phyloP scores from a whole-genome alignment of 1,139 yeast genomes.

The Geotrichum australiense region DNA sequence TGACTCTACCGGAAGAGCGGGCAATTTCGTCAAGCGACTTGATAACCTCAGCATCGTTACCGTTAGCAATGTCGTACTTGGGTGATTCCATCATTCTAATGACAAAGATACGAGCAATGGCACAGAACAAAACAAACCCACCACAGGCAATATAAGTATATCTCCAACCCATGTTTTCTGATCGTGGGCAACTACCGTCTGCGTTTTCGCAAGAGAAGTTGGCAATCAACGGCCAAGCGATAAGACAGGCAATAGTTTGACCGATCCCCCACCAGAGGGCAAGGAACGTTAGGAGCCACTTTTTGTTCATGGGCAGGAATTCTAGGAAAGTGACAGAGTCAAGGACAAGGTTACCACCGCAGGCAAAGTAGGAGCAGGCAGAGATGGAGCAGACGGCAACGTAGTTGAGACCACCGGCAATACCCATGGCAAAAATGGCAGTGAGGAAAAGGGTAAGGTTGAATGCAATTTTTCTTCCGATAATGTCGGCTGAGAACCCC shows the following conservation, averaged over 20 bases:
- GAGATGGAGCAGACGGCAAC: conserved; percentile 46
- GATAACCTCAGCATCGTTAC: conserved; percentile 45
- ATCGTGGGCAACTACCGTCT: conserved; percentile 41
- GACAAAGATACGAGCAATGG: conserved; percentile 43
- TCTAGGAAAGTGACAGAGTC: conserved; percentile 58
- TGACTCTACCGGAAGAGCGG: conserved; percentile 21
- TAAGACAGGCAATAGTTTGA: conserved; percentile 47
- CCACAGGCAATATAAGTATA: conserved; percentile 50
- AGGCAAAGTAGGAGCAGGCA: conserved; percentile 30
- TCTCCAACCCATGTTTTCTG: conserved; percentile 53
- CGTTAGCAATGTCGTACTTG: conserved; percentile 46
- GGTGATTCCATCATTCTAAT: conserved; percentile 51
- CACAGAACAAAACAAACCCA: conserved; percentile 45
- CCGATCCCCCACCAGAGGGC: conserved; percentile 62
- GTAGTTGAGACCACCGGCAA: conserved; percentile 45
- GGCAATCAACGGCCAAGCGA: conserved; percentile 53
- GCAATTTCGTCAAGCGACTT: conserved; percentile 25
- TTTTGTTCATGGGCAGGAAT: conserved; percentile 47
- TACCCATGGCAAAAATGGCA: conserved; percentile 46
- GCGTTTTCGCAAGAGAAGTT: conserved; percentile 40
- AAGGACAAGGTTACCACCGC: conserved; percentile 55
- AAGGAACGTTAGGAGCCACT: conserved; percentile 49
- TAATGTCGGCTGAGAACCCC: conserved; percentile 41
- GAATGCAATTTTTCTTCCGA: conserved; percentile 52
- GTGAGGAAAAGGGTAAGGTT: conserved; percentile 47